phyloP scores from a whole-genome alignment of 73 alveolate genomes.

The Blepharisma japonicum region DNA sequence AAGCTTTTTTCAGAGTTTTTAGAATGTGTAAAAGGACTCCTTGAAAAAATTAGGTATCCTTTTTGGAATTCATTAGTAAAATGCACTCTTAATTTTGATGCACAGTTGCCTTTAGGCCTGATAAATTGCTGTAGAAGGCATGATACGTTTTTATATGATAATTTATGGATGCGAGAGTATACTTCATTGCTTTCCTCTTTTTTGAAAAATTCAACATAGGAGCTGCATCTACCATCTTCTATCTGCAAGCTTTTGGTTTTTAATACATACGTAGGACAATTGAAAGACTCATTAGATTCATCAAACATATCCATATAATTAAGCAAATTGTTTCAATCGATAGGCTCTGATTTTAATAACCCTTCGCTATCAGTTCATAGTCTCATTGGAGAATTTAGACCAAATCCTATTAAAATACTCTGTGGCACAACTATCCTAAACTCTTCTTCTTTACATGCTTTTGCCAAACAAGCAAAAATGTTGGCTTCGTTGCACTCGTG shows the following conservation, averaged over 20 bases:
- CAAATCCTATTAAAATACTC: not conserved
- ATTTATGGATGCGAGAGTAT: not conserved
- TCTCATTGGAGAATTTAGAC: not conserved
- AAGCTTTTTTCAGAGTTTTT: too few relatives aligned
- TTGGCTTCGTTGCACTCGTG: too few relatives aligned
- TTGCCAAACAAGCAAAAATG: too few relatives aligned
- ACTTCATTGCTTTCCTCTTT: not conserved
- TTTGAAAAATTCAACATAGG: not conserved
- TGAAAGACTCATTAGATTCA: not conserved
- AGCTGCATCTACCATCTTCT: not conserved
- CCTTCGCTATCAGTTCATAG: constrained; percentile 16
- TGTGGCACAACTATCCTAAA: constrained; percentile 15
- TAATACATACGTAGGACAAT: not conserved
- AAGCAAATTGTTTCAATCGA: not conserved
- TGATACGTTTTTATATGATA: not conserved
- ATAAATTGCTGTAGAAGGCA: not conserved
- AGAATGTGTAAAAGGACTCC: too few relatives aligned
- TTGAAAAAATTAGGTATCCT: not conserved
- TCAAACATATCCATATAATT: not conserved
- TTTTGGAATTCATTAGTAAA: not conserved
- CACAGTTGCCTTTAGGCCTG: constrained; percentile 2
- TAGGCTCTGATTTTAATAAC: not conserved
- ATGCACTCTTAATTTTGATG: constrained; percentile 16
- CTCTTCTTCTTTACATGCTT: not conserved
- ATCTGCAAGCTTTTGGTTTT: not conserved